Percentiles rank a stretch among this genome's conserved stretches.
Evolutionary conservation across 768 basidiomycete genomes (phyloP).

Genomic region (Lactarius psammicola): DNA sequence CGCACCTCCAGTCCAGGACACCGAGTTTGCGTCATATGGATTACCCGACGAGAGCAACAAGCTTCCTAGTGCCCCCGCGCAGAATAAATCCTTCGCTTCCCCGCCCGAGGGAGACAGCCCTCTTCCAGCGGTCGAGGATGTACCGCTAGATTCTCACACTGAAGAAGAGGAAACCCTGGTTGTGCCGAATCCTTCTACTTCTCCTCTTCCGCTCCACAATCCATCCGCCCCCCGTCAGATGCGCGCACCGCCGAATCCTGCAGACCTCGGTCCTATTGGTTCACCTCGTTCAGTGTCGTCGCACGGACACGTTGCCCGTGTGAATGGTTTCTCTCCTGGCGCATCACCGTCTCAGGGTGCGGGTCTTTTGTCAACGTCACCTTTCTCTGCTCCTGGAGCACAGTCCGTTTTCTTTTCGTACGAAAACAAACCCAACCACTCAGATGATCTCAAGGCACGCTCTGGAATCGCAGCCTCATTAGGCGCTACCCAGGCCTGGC

Average conservation of each 20-base stretch:
- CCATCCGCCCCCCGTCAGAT: slow-evolving; percentile 51
- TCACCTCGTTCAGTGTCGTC: slow-evolving; percentile 54
- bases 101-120: slow-evolving; percentile 17
- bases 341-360: slow-evolving; percentile 51
- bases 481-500: slow-evolving; percentile 53
- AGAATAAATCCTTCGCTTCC: slow-evolving; percentile 30
- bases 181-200: slow-evolving; percentile 36
- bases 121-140: slow-evolving; percentile 17
- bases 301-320: slow-evolving; percentile 38
- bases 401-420: slow-evolving; percentile 53
- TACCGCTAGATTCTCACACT: slow-evolving; percentile 6
- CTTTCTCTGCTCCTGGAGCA: slow-evolving; percentile 73
- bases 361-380: slow-evolving; percentile 55
- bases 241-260: slow-evolving; percentile 38
- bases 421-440: slow-evolving; percentile 30
- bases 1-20: slow-evolving; percentile 72
- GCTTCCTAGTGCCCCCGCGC: slow-evolving; percentile 47
- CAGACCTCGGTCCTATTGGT: slow-evolving; percentile 81
- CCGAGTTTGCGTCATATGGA: slow-evolving; percentile 69
- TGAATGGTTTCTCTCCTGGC: slow-evolving; percentile 53
- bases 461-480: slow-evolving; percentile 64
- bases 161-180: slow-evolving; percentile 18
- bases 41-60: slow-evolving; percentile 59
- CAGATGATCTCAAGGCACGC: slow-evolving; percentile 41
- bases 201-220: slow-evolving; percentile 52